Evolutionary conservation across 306 rosid species (phyloP), one percentile per base, ranked within the genome.

Genomic region (Ziziphus jujuba): DNA sequence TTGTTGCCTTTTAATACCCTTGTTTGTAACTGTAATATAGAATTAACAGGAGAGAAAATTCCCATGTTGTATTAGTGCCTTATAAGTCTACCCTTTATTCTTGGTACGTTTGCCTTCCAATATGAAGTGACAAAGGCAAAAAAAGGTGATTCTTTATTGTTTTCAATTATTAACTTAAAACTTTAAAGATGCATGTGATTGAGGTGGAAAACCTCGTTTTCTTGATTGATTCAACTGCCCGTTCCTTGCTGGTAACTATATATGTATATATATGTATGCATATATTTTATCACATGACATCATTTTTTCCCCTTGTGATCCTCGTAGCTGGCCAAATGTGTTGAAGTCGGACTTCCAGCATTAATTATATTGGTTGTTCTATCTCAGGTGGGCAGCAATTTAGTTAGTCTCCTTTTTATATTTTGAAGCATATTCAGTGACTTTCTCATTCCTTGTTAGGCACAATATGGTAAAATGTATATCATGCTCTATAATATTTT

Each of bases 311-410:
- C 21, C 64, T 70, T 81, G 65, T 76, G 80, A 56, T 53, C 10
- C 16, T 51, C 82, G 76, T 57, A 90, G 98, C 67, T 93, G 78
- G 95, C 91, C 51, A 76, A 74, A 43, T 93, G 98, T 75, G 77
- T 93, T 84, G 98, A 93, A 80, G 60, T 93, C 67, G 98, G 98
- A 73, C 92, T 93, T 24, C 97, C 96, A 43, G 84, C 95, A 58
- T 77, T 90, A 84, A 61, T 86, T 60, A 81, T 88, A 47, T 61
- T 90, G 77, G 54, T 93, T 52, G 20, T 93, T 49, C 57, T 93
- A 31, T 87, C 97, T 53, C 96, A 86, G 88, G 98, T 88, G 21
- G 58, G 83, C 48, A 52, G 44, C 59, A 23, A 59, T 67, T 74
- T 56, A 45, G 50, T 74, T 45, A 14, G 66, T 20, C 69, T 52